Evolutionary conservation across 1,139 yeast species (phyloP).

Genomic region (Sugiyamaella sp.): DNA sequence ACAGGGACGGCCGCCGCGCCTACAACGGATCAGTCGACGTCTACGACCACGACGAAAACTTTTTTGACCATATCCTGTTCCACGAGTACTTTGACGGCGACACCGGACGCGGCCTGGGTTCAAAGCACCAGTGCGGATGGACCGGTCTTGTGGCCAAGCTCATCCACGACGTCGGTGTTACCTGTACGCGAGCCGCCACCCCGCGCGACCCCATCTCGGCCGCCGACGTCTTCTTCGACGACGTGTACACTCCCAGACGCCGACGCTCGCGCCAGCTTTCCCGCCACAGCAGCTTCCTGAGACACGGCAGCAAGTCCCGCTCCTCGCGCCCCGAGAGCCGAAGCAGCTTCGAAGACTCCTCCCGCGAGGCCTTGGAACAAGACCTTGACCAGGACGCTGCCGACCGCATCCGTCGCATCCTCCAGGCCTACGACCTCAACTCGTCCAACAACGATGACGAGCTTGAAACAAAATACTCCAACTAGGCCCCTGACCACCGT

Average conservation of each 20-base stretch:
- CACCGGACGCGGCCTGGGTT: slow-evolving; percentile 93
- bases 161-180: slow-evolving; percentile 87
- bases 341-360: slow-evolving; percentile 12
- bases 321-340: slow-evolving; percentile 16
- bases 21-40: slow-evolving; percentile 69
- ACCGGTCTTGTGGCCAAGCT: slow-evolving; percentile 92
- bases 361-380: neutral
- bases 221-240: slow-evolving; percentile 47
- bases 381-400: slow-evolving; percentile 15
- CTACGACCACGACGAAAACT: slow-evolving; percentile 69
- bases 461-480: slow-evolving; percentile 16
- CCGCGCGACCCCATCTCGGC: slow-evolving; percentile 44
- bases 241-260: slow-evolving; percentile 31
- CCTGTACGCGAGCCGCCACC: slow-evolving; percentile 40
- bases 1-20: slow-evolving; percentile 67
- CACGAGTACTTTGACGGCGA: slow-evolving; percentile 95
- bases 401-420: slow-evolving; percentile 21
- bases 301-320: slow-evolving; percentile 15
- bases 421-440: slow-evolving; percentile 17
- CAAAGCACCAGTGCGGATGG: slow-evolving; percentile 98
- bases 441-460: slow-evolving; percentile 19
- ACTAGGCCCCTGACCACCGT: neutral
- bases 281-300: slow-evolving; percentile 22
- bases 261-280: slow-evolving; percentile 22
- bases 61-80: slow-evolving; percentile 77